These are phyloP conservation scores for Fusarium sp. DNA, from an alignment of 2,329 filamentous ascomycete genomes.

Conservation along the genomic window DNA sequence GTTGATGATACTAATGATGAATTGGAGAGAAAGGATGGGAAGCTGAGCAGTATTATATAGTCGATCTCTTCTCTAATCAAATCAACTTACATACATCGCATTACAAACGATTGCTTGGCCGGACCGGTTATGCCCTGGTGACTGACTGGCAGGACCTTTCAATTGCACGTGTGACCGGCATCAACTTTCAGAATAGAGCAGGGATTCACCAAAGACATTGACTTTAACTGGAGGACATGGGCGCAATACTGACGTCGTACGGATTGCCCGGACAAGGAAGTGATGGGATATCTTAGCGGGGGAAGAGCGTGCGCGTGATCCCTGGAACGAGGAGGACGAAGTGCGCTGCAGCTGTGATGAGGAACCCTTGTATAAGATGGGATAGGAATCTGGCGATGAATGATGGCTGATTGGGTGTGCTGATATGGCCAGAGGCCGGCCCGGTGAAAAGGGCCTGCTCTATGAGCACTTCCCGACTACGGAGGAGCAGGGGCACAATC, in stretches of 20 bases:
- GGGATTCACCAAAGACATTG: constrained; percentile 11
- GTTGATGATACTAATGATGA: constrained; percentile 1
- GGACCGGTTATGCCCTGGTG: constrained; percentile 32
- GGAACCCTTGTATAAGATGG: not conserved
- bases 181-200: constrained; percentile 11
- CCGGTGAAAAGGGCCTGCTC: constrained; percentile 25
- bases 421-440: constrained; percentile 32
- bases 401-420: constrained; percentile 29
- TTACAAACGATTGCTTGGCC: constrained; percentile 19
- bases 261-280: constrained; percentile 19
- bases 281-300: constrained; percentile 17
- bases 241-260: constrained; percentile 35
- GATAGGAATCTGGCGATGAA: constrained; percentile 10
- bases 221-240: constrained; percentile 13
- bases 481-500: constrained; percentile 17
- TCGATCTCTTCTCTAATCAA: not conserved
- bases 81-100: constrained; percentile 11
- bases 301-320: constrained; percentile 29
- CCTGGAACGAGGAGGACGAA: constrained; percentile 23
- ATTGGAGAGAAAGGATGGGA: constrained; percentile 4
- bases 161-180: constrained; percentile 34
- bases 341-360: constrained; percentile 11
- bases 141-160: constrained; percentile 11
- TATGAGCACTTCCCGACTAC: constrained; percentile 12
- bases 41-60: constrained; percentile 27